Base-by-base conservation (phyloP, 192 early-diverging fungal genomes). In the Chytriomyces sp. region DNA sequence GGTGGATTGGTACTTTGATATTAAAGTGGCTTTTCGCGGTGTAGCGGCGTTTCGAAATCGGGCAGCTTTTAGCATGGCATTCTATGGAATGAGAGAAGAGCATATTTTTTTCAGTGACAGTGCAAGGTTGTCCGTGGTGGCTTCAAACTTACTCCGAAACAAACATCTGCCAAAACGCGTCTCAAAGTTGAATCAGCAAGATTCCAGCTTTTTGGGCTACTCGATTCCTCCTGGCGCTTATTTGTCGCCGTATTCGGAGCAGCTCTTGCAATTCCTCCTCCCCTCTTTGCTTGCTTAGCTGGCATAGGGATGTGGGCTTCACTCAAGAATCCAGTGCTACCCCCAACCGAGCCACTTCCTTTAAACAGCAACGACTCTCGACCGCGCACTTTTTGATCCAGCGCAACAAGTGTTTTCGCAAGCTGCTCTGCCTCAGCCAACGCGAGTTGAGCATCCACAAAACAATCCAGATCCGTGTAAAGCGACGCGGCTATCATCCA, bases 101-200 rank as follows among this genome's bases (percentile, higher is more conserved):
- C n/a, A n/a, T n/a, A n/a, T n/a, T n/a, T n/a, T n/a, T n/a, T n/a
- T n/a, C n/a, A n/a, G n/a, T n/a, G n/a, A n/a, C n/a, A n/a, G n/a
- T n/a, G n/a, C n/a, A n/a, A n/a, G n/a, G n/a, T n/a, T n/a, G n/a
- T n/a, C n/a, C n/a, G n/a, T n/a, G n/a, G n/a, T 35, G 28, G 28
- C 28, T 35, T 35, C 8, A 20, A 47, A 46, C 74, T 59, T 46
- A 86, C 87, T 82, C 87, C 87, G 79, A 87, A 84, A 28, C 77
- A 83, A 9, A 89, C 70, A 70, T 89, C 87, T 7, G 87, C 85
- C 24, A 84, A 45, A 5, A 86, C 81, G 49, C 85, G n/a, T 43
- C 77, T 75, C 24, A 89, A 64, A 59, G 64, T 71, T 2, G 69
- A 20, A 44, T 81, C 82, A 6, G 77, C 77, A 8, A 77, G 67